These are phyloP conservation scores for Kurtzmaniella cleridarum DNA, from an alignment of 805 yeast genomes.

Conservation along the genomic window DNA sequence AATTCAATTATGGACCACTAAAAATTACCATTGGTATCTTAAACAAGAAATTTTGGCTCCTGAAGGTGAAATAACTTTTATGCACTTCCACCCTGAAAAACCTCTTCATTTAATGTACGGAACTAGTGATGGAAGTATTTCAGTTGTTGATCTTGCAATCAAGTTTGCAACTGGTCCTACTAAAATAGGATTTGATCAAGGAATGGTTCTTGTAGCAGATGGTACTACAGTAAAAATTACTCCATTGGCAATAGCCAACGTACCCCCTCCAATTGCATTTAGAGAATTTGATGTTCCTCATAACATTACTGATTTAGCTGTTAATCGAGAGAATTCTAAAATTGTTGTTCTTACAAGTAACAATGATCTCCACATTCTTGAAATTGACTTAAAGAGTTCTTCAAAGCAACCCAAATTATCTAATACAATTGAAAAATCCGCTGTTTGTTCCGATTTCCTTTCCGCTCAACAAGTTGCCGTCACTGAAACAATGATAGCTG, in stretches of 20 bases:
- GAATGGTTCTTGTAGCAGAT: constrained; percentile 78
- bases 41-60: constrained; percentile 63
- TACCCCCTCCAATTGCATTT: constrained; percentile 90
- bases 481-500: constrained; percentile 47
- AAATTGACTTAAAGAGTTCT: constrained; percentile 43
- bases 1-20: constrained; percentile 85
- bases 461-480: constrained; percentile 61
- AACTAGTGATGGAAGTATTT: constrained; percentile 40
- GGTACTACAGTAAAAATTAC: constrained; percentile 69
- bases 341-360: constrained; percentile 54
- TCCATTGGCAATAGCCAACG: constrained; percentile 77
- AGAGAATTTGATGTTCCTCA: constrained; percentile 55
- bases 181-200: constrained; percentile 61
- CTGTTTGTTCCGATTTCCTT: constrained; percentile 31
- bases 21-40: constrained; percentile 93
- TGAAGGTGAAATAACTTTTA: constrained; percentile 31
- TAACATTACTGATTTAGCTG: constrained; percentile 61
- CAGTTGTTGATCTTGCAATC: constrained; percentile 63
- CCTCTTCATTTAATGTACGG: constrained; percentile 71
- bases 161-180: constrained; percentile 66
- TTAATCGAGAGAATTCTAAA: constrained; percentile 50
- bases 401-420: constrained; percentile 43
- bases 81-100: constrained; percentile 87
- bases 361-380: constrained; percentile 22
- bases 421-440: constrained; percentile 29